Base-by-base conservation (phyloP, 805 yeast species). In the Candida berthetii region DNA sequence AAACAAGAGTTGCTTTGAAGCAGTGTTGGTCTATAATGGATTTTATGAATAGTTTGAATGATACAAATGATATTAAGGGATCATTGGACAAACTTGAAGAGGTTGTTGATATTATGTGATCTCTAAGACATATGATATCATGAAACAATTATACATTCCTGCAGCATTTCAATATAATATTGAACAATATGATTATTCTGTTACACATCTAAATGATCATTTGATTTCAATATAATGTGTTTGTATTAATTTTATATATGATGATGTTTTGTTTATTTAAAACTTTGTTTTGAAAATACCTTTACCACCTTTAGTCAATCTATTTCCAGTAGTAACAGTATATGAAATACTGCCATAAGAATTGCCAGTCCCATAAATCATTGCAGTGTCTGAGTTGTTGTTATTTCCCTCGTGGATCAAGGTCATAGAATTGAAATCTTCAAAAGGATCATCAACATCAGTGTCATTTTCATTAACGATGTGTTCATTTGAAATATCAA, bases 401-500 rank as follows among this genome's bases (percentile, higher is more conserved):
- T 65, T 71, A 38, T 66, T 69, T 36, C 80, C 87, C 43, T 78
- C 82, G 57, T 87, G 89, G 52, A 85, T 85, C 52, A 89, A 69
- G 7, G 96, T 87, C 60, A 89, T 85, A 0, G 96, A 88, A 55
- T 81, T 85, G 64, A 89, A 89, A 54, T 80, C 78, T 39, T 79
- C 84, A 60, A 89, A 89, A 2, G 96, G 96, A 61, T 89, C 96
- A 22, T 66, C 66, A 4, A 69, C 61, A 7, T 62, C 62, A 20
- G 58, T 60, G 42, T 61, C 64, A 29, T 48, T 48, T 44, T 61
- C 67, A 9, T 61, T 59, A 8, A 60, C 40, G 15, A 43, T 39
- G 8, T 48, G 42, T 28, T 52, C 65, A 6, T 54, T 52, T 5
- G 62, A 58, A 38, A 67, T 54, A 25, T 54, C 59, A 31, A 48